These are phyloP conservation scores for Tulasnella sp. DNA, from an alignment of 768 basidiomycete species.

Conservation along the genomic window DNA sequence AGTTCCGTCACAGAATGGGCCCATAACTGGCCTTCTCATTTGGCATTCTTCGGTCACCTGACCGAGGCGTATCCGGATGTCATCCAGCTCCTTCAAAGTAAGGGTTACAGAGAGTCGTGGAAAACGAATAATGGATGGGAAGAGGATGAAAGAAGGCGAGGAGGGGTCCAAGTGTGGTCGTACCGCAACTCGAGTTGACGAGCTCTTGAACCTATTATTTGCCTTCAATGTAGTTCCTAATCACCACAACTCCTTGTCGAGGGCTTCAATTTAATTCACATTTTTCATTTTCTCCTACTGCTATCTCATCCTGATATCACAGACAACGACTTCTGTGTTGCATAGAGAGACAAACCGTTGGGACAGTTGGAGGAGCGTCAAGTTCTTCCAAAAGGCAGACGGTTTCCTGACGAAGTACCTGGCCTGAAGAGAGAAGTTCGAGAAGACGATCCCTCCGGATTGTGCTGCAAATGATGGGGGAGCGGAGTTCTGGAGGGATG, in stretches of 20 bases:
- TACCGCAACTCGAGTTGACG: neutral
- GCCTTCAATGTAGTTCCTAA: too few relatives aligned
- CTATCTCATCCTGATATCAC: neutral
- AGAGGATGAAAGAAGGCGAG: conserved; percentile 58
- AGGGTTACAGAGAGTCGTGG: conserved; percentile 59
- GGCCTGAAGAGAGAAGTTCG: neutral
- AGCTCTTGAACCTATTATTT: too few relatives aligned
- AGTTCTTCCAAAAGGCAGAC: neutral
- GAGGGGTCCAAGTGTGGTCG: conserved; percentile 59
- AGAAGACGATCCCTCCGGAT: neutral
- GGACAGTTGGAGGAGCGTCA: too few relatives aligned
- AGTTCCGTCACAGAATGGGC: conserved; percentile 31
- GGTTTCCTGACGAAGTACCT: neutral
- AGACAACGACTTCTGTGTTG: neutral
- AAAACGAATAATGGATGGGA: conserved; percentile 54
- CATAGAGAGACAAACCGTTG: too few relatives aligned
- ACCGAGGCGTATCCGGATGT: conserved; percentile 36
- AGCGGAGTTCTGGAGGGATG: neutral
- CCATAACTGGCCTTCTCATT: conserved; percentile 71
- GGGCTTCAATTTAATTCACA: neutral
- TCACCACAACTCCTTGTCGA: too few relatives aligned
- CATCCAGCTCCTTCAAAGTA: conserved; percentile 32
- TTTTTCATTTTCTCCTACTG: neutral
- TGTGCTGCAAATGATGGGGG: neutral
- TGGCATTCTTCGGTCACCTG: conserved; percentile 77